Evolutionary conservation across 306 rosid genomes (phyloP).

Genomic region (Cucurbita maxima): DNA sequence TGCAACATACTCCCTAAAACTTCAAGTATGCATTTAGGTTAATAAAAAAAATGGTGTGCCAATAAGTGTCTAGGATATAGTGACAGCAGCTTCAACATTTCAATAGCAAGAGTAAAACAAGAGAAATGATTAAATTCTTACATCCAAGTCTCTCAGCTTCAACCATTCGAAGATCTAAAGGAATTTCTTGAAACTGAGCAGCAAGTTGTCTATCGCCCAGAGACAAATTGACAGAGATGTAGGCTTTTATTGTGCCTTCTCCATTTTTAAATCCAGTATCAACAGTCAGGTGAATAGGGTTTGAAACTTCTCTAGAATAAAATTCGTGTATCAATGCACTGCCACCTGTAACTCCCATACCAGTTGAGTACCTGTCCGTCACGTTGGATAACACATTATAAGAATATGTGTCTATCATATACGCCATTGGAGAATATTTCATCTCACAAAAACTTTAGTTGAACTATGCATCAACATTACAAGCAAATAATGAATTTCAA

Average conservation of each 20-base stretch:
- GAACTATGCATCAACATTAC: neutral
- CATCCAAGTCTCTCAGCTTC: constrained; percentile 96
- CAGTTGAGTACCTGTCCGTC: constrained; percentile 74
- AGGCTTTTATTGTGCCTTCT: constrained; percentile 55
- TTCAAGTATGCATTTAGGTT: neutral
- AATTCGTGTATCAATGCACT: constrained; percentile 84
- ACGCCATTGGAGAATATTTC: neutral
- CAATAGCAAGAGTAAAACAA: neutral
- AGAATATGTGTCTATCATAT: neutral
- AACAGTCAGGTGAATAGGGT: constrained; percentile 83
- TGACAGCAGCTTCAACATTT: neutral
- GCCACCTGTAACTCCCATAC: constrained; percentile 77
- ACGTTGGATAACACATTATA: neutral
- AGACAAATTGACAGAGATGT: constrained; percentile 61
- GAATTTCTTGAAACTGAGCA: constrained; percentile 93
- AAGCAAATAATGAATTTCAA: neutral
- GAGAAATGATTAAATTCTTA: constrained; percentile 9
- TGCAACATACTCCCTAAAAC: neutral
- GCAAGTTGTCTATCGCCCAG: constrained; percentile 80
- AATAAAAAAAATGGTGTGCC: neutral
- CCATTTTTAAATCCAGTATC: constrained; percentile 80
- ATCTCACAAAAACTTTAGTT: neutral
- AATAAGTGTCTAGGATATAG: neutral
- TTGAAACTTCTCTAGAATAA: constrained; percentile 75
- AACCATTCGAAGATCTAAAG: constrained; percentile 78